Evolutionary conservation across 2,329 filamentous ascomycete species (phyloP).

Genomic region (Microsporum audouinii): DNA sequence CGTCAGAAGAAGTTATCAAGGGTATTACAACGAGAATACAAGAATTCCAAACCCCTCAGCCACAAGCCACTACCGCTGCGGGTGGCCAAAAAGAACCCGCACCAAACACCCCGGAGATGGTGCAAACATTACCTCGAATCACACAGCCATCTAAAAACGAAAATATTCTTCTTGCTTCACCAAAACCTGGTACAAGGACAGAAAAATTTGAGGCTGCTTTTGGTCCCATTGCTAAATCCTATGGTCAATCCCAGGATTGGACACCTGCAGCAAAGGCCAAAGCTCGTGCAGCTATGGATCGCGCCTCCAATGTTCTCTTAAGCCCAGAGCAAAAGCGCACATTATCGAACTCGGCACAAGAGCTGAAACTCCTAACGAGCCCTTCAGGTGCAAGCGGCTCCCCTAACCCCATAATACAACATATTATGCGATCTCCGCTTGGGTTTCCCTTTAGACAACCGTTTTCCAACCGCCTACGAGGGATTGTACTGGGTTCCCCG

Average conservation of each 20-base stretch:
- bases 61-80: constrained; percentile 16
- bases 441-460: constrained; percentile 60
- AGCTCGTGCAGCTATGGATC: constrained; percentile 29
- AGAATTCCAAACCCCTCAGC: constrained; percentile 41
- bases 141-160: constrained; percentile 39
- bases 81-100: constrained; percentile 7
- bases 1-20: constrained; percentile 59
- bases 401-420: constrained; percentile 39
- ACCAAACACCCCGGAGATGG: constrained; percentile 14
- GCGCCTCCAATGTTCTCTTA: constrained; percentile 29
- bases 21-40: constrained; percentile 57
- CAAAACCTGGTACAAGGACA: constrained; percentile 26
- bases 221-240: constrained; percentile 36
- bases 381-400: constrained; percentile 35
- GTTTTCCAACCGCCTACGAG: constrained; percentile 53
- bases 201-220: constrained; percentile 33
- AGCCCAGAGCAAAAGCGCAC: constrained; percentile 32
- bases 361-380: constrained; percentile 28
- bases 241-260: constrained; percentile 35
- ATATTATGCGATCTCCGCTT: constrained; percentile 41
- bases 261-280: constrained; percentile 31
- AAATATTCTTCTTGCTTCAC: constrained; percentile 36
- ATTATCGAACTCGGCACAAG: constrained; percentile 27
- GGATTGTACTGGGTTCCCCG: constrained; percentile 61
- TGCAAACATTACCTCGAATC: constrained; percentile 41